Evolutionary conservation across 352 stramenopile genomes (phyloP).

Genomic region (Salisapilia sapeloensis): DNA sequence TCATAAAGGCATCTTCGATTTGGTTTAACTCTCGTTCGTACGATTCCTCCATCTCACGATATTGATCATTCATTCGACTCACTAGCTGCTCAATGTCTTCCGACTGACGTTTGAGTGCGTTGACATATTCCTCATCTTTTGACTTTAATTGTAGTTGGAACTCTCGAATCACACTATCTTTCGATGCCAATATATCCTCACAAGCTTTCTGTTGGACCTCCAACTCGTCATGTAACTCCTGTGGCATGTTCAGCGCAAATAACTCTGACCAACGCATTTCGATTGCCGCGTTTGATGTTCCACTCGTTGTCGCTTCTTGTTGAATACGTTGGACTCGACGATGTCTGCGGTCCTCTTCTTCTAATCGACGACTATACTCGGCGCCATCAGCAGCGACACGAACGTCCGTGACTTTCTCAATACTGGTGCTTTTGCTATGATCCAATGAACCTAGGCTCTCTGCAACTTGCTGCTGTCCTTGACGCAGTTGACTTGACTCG

Average conservation of each 20-base stretch:
- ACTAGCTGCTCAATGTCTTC: slow-evolving; percentile 85
- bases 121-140: slow-evolving; percentile 93
- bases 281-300: slow-evolving; percentile 84
- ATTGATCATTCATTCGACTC: slow-evolving; percentile 80
- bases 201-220: slow-evolving; percentile 78
- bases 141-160: slow-evolving; percentile 85
- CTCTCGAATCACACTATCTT: slow-evolving; percentile 77
- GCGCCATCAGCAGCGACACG: slow-evolving; percentile 79
- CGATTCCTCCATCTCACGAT: slow-evolving; percentile 85
- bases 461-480: slow-evolving; percentile 55
- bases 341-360: slow-evolving; percentile 82
- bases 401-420: slow-evolving; percentile 85
- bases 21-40: slow-evolving; percentile 88
- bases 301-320: slow-evolving; percentile 81
- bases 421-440: slow-evolving; percentile 48
- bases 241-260: slow-evolving; percentile 86
- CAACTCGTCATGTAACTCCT: slow-evolving; percentile 84
- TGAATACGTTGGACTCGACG: slow-evolving; percentile 73
- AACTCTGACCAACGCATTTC: slow-evolving; percentile 88
- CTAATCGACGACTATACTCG: slow-evolving; percentile 79
- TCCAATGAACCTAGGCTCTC: slow-evolving; percentile 68
- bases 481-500: slow-evolving; percentile 49
- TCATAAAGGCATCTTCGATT: slow-evolving; percentile 88
- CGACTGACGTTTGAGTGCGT: slow-evolving; percentile 76
- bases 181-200: slow-evolving; percentile 80